phyloP scores from a whole-genome alignment of 805 yeast species.

The Saturnispora sanitii region DNA sequence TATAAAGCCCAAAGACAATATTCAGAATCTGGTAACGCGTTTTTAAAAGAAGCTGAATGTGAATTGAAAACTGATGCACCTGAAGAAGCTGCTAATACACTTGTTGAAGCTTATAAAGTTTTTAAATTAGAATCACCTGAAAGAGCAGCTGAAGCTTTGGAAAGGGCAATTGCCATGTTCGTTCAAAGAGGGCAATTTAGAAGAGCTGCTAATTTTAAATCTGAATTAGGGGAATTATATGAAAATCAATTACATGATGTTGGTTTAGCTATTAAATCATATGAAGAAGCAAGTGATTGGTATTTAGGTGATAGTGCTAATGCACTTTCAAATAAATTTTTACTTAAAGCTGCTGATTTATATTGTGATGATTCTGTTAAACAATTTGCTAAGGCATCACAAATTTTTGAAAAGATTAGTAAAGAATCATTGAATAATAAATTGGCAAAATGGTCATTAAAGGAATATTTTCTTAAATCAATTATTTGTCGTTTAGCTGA shows the following conservation, averaged over 20 bases:
- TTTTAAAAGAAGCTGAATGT: constrained; percentile 75
- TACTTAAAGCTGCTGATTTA: constrained; percentile 81
- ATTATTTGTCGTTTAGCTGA: constrained; percentile 76
- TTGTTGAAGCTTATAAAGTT: constrained; percentile 84
- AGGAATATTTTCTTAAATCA: constrained; percentile 82
- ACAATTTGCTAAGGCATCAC: constrained; percentile 67
- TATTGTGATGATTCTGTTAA: constrained; percentile 53
- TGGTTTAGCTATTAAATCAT: constrained; percentile 61
- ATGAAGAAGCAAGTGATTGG: constrained; percentile 95
- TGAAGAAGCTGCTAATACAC: constrained; percentile 86
- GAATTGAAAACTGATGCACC: constrained; percentile 66
- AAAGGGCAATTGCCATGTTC: constrained; percentile 71
- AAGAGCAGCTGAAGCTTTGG: constrained; percentile 68
- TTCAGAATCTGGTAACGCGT: constrained; percentile 68
- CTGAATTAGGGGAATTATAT: constrained; percentile 81
- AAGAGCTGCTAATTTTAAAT: constrained; percentile 88
- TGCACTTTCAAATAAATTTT: constrained; percentile 82
- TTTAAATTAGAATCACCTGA: constrained; percentile 64
- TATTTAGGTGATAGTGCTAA: constrained; percentile 87
- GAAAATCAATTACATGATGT: constrained; percentile 65
- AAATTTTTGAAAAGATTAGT: constrained; percentile 68
- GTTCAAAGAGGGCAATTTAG: constrained; percentile 91
- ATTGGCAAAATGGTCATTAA: constrained; percentile 81
- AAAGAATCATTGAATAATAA: constrained; percentile 64
- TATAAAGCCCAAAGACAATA: constrained; percentile 70